Evolutionary conservation across 352 stramenopile genomes (phyloP).

Genomic region (Pythium chondricola): DNA sequence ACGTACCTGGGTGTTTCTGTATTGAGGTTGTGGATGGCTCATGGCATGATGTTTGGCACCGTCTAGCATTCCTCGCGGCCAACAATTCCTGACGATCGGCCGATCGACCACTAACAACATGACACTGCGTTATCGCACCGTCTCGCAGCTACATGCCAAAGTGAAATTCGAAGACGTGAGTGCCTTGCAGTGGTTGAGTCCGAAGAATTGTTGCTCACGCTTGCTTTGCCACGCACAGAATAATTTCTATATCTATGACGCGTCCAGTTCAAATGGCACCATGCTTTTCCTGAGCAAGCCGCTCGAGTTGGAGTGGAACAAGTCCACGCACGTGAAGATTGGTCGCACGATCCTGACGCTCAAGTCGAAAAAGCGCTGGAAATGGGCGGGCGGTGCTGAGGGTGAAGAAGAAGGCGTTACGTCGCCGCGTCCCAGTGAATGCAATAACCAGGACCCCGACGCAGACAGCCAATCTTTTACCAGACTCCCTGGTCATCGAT

Average conservation of each 20-base stretch:
- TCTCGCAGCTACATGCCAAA: slow-evolving; percentile 82
- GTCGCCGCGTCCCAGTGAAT: slow-evolving; percentile 6
- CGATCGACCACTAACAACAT: slow-evolving; percentile 83
- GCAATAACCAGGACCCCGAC: slow-evolving; percentile 2
- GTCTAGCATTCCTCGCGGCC: slow-evolving; percentile 60
- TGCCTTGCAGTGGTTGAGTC: slow-evolving; percentile 6
- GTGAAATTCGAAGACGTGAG: slow-evolving; percentile 76
- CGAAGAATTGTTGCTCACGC: too few relatives aligned
- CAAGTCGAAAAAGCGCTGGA: slow-evolving; percentile 81
- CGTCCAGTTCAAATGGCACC: slow-evolving; percentile 75
- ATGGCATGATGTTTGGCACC: too few relatives aligned
- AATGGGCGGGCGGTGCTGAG: slow-evolving; percentile 47
- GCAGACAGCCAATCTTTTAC: background rate
- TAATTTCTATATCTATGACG: slow-evolving; percentile 72
- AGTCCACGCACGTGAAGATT: slow-evolving; percentile 79
- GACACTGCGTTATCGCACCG: slow-evolving; percentile 76
- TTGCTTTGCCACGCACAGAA: slow-evolving; percentile 29
- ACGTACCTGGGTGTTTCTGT: slow-evolving; percentile 26
- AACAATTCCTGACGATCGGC: slow-evolving; percentile 72
- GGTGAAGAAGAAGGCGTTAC: slow-evolving; percentile 13
- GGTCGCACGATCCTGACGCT: slow-evolving; percentile 78
- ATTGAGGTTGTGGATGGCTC: too few relatives aligned
- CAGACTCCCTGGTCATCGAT: slow-evolving; percentile 4
- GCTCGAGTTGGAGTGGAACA: slow-evolving; percentile 79
- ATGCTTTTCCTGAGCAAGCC: slow-evolving; percentile 82